These are phyloP conservation scores for Aspergillus conjunctus DNA, from an alignment of 495 filamentous ascomycete species.

Conservation along the genomic window DNA sequence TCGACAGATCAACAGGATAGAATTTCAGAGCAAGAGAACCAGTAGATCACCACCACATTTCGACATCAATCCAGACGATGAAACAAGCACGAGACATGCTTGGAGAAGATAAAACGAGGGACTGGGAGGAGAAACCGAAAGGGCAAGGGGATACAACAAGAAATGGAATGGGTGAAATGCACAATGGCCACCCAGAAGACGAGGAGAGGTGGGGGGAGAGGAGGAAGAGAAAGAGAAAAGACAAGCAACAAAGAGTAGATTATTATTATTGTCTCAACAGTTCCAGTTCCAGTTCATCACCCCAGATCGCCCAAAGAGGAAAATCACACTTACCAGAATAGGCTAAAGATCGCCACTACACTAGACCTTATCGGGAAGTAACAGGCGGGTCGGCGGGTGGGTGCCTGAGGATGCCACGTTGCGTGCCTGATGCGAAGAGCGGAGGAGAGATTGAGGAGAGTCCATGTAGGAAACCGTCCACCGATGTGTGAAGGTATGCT, in stretches of 20 bases:
- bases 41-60: conserved; percentile 11
- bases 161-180: conserved; percentile 5
- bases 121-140: not conserved
- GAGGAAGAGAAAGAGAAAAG: not conserved
- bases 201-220: conserved; percentile 1
- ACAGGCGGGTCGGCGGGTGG: conserved; percentile 7
- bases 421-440: conserved; percentile 12
- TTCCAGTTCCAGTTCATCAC: conserved; percentile 4
- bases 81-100: conserved; percentile 17
- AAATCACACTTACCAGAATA: conserved; percentile 20
- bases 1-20: conserved; percentile 10
- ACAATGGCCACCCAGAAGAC: not conserved
- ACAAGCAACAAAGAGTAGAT: conserved; percentile 8
- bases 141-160: not conserved
- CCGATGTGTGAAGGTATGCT: not conserved
- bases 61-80: conserved; percentile 7
- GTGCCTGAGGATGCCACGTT: conserved; percentile 25
- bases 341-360: conserved; percentile 12
- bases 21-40: conserved; percentile 4
- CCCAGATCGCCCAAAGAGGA: conserved; percentile 26
- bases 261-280: no score
- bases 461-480: conserved; percentile 8
- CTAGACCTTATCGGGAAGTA: conserved; percentile 23
- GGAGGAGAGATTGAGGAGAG: not conserved
- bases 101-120: conserved; percentile 13